phyloP scores from a whole-genome alignment of 352 stramenopile species.

The Phytopythium aichiense region DNA sequence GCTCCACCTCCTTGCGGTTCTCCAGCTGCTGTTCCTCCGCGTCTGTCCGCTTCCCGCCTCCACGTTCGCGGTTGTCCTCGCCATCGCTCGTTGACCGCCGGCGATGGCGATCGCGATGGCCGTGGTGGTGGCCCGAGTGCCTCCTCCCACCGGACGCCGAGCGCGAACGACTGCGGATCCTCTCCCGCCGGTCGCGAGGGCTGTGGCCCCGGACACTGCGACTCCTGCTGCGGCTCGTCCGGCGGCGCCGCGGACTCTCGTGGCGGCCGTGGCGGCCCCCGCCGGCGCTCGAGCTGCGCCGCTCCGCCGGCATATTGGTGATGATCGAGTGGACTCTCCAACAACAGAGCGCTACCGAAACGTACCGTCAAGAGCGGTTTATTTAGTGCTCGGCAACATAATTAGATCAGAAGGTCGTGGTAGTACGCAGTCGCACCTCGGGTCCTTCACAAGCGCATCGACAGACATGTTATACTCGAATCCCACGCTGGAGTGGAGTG shows the following conservation, averaged over 20 bases:
- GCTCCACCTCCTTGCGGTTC: constrained; percentile 33
- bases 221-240: constrained; percentile 8
- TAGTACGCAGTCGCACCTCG: neutral
- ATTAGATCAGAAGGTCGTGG: neutral
- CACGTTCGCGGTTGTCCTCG: neutral
- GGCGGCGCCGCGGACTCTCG: constrained; percentile 5
- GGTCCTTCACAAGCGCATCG: no score
- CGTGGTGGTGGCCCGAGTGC: neutral
- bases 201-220: constrained; percentile 7
- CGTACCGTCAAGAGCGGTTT: neutral
- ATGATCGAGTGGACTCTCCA: neutral
- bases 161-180: constrained; percentile 2
- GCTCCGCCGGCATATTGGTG: neutral
- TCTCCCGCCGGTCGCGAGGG: neutral
- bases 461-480: no score
- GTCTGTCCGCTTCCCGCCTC: neutral
- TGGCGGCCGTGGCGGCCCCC: neutral
- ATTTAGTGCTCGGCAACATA: neutral
- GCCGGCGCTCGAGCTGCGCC: neutral
- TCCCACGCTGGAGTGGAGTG: no score
- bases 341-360: neutral
- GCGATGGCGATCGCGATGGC: neutral
- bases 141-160: neutral
- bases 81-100: neutral
- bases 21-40: constrained; percentile 21